Base-by-base conservation (phyloP, 2,329 filamentous ascomycete species). In the Fusarium luffae region DNA sequence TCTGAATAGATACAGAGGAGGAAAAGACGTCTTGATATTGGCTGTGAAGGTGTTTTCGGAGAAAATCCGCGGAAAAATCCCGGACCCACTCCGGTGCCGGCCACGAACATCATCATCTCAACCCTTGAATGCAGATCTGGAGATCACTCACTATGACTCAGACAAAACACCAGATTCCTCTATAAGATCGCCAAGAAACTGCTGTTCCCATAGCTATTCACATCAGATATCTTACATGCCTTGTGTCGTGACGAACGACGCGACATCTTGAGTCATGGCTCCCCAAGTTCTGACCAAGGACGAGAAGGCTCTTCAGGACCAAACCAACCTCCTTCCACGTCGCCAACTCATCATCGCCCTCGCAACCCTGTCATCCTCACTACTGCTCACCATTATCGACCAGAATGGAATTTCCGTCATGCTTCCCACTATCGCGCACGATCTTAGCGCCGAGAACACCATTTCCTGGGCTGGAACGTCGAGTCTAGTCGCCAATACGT, bases 381-480 rank as follows among this genome's bases (percentile, higher is more conserved):
- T 60, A 2, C 32, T 61, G 0, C 58, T 61, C 3, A 34, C 42
- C 4, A 37, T 3, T 3, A 43, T 62, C 1, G 59, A 62, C 10
- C 59, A 62, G 5, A 62, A 60, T 21, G 56, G 59, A 0, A 52
- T 61, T 0, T 61, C 59, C 4, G 56, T 61, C 0, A 52, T 9
- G 0, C 13, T 61, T 11, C 59, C 59, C 19, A 61, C 59, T 0
- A 60, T 62, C 2, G 59, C 59, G 0, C 23, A 44, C 9, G 59
- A 62, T 1, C 7, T 62, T 0, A 12, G 30, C 2, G 56, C 59
- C 0, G 55, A 19, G 1, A 34, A 32, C 0, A 44, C 59, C 0
- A 62, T 61, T 0, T 62, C 59, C 1, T 62, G 59, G 59, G 56
- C 56, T 5, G 59, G 59, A 5, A 62, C 55, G 1, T 28, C 59